Evolutionary conservation across 768 basidiomycete genomes (phyloP).

Genomic region (Mycena leptocephala): DNA sequence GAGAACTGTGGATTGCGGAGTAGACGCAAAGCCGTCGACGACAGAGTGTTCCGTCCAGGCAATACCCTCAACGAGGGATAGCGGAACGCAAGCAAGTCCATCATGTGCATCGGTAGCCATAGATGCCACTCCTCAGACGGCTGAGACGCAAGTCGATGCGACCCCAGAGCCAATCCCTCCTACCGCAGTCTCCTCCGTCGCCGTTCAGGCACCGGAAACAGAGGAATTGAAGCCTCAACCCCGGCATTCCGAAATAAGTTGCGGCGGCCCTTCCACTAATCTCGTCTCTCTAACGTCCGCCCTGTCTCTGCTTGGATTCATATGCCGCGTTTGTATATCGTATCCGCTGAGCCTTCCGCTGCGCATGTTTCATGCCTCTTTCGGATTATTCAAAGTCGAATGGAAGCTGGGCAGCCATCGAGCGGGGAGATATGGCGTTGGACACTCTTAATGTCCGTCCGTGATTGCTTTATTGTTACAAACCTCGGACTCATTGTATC

Average conservation of each 20-base stretch:
- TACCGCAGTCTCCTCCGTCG: conserved; percentile 34
- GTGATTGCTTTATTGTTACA: conserved; percentile 57
- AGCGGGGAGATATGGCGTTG: conserved; percentile 51
- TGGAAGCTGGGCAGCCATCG: not conserved
- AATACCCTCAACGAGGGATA: conserved; percentile 52
- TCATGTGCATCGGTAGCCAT: conserved; percentile 58
- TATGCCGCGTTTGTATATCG: conserved; percentile 63
- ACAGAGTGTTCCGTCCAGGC: too few relatives aligned
- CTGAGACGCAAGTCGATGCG: conserved; percentile 68
- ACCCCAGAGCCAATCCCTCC: conserved; percentile 62
- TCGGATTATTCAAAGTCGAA: conserved; percentile 32
- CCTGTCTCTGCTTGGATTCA: conserved; percentile 61
- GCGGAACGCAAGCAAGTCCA: conserved; percentile 58
- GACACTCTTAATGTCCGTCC: conserved; percentile 65
- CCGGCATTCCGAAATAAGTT: not conserved
- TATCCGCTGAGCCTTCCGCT: conserved; percentile 69
- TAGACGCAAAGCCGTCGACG: conserved; percentile 58
- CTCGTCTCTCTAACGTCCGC: conserved; percentile 58
- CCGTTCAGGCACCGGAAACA: not conserved
- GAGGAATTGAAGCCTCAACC: not conserved
- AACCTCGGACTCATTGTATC: conserved; percentile 51
- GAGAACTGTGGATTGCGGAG: conserved; percentile 55
- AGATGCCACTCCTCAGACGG: conserved; percentile 67
- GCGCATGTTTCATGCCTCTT: conserved; percentile 48
- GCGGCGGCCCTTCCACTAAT: not conserved